Evolutionary conservation across 2,329 filamentous ascomycete genomes (phyloP).

Genomic region (Sporothrix mexicana): DNA sequence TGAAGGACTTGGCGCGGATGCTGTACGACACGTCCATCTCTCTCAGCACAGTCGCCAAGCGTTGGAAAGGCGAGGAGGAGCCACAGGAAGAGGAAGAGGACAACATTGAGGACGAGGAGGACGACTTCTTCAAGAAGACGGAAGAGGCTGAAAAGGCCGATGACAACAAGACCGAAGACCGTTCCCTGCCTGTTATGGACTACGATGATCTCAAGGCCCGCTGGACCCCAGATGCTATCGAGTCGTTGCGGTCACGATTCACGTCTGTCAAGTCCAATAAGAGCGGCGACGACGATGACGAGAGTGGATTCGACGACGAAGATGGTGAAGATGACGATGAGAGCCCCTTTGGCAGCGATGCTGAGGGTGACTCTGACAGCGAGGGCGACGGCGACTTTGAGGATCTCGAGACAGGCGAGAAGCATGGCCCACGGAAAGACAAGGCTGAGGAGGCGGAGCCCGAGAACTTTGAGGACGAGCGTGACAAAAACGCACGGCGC

Average conservation of each 20-base stretch:
- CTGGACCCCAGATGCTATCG: constrained; percentile 82
- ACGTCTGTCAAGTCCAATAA: constrained; percentile 55
- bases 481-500: constrained; percentile 84
- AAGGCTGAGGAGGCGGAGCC: constrained; percentile 71
- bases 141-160: constrained; percentile 71
- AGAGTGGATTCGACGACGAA: constrained; percentile 64
- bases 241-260: constrained; percentile 76
- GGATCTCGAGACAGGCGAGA: constrained; percentile 80
- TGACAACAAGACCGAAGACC: constrained; percentile 76
- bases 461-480: constrained; percentile 76
- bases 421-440: constrained; percentile 50
- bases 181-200: constrained; percentile 77
- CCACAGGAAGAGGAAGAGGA: constrained; percentile 58
- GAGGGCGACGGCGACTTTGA: constrained; percentile 84
- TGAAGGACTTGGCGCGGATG: constrained; percentile 80
- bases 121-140: constrained; percentile 70
- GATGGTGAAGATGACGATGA: constrained; percentile 56
- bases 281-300: constrained; percentile 64
- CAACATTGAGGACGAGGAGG: constrained; percentile 51
- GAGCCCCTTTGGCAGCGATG: constrained; percentile 47
- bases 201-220: constrained; percentile 81
- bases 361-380: constrained; percentile 61
- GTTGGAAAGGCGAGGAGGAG: constrained; percentile 75
- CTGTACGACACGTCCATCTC: constrained; percentile 86
- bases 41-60: constrained; percentile 74